These are phyloP conservation scores for Mallotus repandus DNA, from an alignment of 441 rosid species.

Conservation along the genomic window DNA sequence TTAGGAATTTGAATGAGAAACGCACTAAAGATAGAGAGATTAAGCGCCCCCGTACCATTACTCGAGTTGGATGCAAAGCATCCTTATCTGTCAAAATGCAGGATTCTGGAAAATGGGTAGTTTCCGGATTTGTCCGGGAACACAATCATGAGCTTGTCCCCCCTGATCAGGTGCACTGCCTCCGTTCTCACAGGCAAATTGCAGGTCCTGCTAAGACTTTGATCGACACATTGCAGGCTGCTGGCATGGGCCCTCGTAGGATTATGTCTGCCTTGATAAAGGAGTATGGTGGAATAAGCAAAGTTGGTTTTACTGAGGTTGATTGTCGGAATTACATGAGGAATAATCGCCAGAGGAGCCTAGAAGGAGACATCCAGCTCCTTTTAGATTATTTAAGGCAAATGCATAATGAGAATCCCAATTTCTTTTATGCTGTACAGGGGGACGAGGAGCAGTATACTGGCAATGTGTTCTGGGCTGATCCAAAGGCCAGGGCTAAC, in stretches of 20 bases:
- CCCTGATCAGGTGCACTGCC: slow-evolving; percentile 81
- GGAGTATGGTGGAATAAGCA: slow-evolving; percentile 94
- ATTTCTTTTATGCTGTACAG: slow-evolving; percentile 78
- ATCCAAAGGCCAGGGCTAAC: slow-evolving; percentile 66
- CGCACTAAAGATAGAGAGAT: slow-evolving; percentile 91
- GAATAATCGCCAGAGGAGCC: slow-evolving; percentile 73
- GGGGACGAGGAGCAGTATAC: slow-evolving; percentile 67
- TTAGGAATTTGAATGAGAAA: slow-evolving; percentile 85
- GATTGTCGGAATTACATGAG: slow-evolving; percentile 95
- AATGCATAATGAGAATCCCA: slow-evolving; percentile 65
- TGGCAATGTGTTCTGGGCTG: slow-evolving; percentile 92
- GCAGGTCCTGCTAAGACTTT: slow-evolving; percentile 83
- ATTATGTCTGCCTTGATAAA: slow-evolving; percentile 84
- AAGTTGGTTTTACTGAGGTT: slow-evolving; percentile 92
- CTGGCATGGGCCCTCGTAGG: slow-evolving; percentile 85
- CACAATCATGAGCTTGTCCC: slow-evolving; percentile 86
- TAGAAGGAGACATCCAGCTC: slow-evolving; percentile 81
- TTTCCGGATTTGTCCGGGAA: slow-evolving; percentile 71
- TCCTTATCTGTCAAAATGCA: slow-evolving; percentile 79
- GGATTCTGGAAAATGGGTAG: slow-evolving; percentile 84
- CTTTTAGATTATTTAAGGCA: slow-evolving; percentile 86
- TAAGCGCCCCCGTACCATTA: slow-evolving; percentile 84
- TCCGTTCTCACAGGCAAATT: slow-evolving; percentile 85
- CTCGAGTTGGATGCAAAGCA: slow-evolving; percentile 93
- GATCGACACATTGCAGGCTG: slow-evolving; percentile 75